phyloP scores from a whole-genome alignment of 164 flowering plant species.

The Buxus sempervirens region DNA sequence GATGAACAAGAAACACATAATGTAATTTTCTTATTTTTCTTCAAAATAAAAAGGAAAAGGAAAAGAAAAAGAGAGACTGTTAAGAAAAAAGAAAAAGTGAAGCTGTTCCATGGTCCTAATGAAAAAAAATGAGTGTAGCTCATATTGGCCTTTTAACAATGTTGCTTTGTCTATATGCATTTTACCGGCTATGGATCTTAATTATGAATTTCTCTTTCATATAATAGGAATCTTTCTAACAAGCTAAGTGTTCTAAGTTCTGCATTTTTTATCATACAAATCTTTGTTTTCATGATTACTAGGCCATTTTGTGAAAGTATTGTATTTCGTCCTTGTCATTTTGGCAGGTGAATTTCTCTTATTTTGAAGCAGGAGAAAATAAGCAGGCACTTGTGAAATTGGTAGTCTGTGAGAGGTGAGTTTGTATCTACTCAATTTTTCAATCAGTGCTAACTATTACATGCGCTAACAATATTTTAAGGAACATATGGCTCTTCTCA shows the following conservation, averaged over 20 bases:
- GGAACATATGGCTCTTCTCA: no score
- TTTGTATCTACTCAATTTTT: neutral
- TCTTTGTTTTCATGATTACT: neutral
- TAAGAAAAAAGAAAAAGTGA: no score
- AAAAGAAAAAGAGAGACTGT: no score
- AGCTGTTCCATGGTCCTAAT: no score
- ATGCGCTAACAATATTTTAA: neutral
- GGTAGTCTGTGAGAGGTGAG: constrained; percentile 73
- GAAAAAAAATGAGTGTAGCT: no score
- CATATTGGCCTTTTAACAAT: no score
- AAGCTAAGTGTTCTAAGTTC: neutral
- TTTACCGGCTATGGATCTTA: neutral
- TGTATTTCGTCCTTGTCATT: constrained; percentile 2
- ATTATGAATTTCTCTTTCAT: neutral
- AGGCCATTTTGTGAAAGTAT: neutral
- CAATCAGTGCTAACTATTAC: neutral
- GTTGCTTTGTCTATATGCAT: no score
- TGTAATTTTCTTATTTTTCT: no score
- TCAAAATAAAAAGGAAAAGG: no score
- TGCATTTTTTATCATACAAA: neutral
- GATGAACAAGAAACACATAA: no score
- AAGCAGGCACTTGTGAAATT: constrained; percentile 95
- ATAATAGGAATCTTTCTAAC: neutral
- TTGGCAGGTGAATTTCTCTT: constrained; percentile 85
- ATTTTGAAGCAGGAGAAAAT: constrained; percentile 90